Evolutionary conservation across 1,284 basidiomycete species (phyloP), one percentile per base, ranked within the genome.

Genomic region (Leccinum subrobustum): DNA sequence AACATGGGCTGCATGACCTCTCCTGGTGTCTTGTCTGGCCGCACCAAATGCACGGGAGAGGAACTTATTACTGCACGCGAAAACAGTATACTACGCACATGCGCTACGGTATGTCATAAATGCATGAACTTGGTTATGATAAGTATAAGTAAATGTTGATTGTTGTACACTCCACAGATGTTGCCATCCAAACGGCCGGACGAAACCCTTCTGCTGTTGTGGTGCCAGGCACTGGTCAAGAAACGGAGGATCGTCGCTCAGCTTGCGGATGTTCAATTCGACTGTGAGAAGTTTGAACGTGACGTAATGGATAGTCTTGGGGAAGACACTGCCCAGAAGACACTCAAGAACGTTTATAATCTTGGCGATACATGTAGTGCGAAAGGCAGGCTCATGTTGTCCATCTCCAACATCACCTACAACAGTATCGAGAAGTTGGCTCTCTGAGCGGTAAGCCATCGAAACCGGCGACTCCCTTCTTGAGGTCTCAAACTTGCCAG

Each of bases 301-400:
- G 44, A 27, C 16, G 44, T 56, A 31, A 20, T 35, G 20, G 14
- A 56, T 33, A 23, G 16, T n/a, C 55, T 56, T 18, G 44, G 55
- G 55, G 55, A 56, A 50, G 55, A 56, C 3, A 20, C 31, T 35
- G 31, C 31, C 23, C 33, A 50, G 55, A 56, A 78, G 59, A 69
- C 80, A 0, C 75, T 90, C 6, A 31, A 18, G 9, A 18, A n/a
- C 4, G 9, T 20, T 5, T 44, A 44, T 20, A 4, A 20, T 44
- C 42, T 20, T 44, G 42, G 42, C 9, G 42, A 44, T 44, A 44
- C 18, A 44, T 18, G 20, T 23, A 20, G 20, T 23, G 6, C 20
- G 44, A 23, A 23, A 47, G 44, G 20, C 20, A 23, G 20, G n/a
- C 20, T 23, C 20, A 47, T 47, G 44, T 23, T 47, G 44, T 47